Conservation (phyloP, 352 stramenopile species). For the Phytophthora pluvialis region DNA sequence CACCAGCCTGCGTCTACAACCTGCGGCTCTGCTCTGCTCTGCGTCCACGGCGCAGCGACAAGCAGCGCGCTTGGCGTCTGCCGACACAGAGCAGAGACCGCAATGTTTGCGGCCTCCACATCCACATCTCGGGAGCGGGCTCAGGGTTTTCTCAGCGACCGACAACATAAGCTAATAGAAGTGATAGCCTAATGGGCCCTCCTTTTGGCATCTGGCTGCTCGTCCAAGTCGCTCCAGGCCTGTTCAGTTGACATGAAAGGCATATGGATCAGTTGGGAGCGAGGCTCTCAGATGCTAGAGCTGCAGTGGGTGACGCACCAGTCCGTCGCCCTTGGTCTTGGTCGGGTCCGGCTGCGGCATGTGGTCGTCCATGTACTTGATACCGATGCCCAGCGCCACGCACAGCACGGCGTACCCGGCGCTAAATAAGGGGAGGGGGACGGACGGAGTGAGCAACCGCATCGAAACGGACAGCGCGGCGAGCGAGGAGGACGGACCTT, state of each 20-base stretch:
- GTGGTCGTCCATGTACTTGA: slow-evolving; percentile 77
- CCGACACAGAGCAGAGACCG: too few relatives aligned
- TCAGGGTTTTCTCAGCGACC: background rate
- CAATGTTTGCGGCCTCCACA: too few relatives aligned
- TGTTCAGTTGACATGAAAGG: slow-evolving; percentile 14
- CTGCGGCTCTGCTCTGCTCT: background rate
- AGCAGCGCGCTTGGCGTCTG: too few relatives aligned
- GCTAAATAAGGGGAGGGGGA: slow-evolving; percentile 27
- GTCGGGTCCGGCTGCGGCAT: slow-evolving; percentile 50
- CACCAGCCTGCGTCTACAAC: slow-evolving; percentile 12
- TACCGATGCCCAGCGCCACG: slow-evolving; percentile 59
- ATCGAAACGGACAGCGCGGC: slow-evolving; percentile 1
- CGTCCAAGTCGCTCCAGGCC: slow-evolving; percentile 76
- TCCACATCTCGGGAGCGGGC: background rate
- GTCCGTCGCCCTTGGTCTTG: slow-evolving; percentile 41
- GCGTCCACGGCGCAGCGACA: too few relatives aligned
- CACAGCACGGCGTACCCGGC: slow-evolving; percentile 69
- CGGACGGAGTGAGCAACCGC: background rate
- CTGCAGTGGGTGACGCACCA: slow-evolving; percentile 38
- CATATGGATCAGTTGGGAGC: slow-evolving; percentile 14
- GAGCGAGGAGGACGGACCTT: slow-evolving; percentile 42
- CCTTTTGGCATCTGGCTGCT: slow-evolving; percentile 25
- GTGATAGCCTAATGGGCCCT: background rate
- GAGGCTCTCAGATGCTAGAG: background rate
- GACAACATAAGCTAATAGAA: too few relatives aligned